Conservation (phyloP, 192 early-diverging fungal genomes). For the Chytriomyces sp. region DNA sequence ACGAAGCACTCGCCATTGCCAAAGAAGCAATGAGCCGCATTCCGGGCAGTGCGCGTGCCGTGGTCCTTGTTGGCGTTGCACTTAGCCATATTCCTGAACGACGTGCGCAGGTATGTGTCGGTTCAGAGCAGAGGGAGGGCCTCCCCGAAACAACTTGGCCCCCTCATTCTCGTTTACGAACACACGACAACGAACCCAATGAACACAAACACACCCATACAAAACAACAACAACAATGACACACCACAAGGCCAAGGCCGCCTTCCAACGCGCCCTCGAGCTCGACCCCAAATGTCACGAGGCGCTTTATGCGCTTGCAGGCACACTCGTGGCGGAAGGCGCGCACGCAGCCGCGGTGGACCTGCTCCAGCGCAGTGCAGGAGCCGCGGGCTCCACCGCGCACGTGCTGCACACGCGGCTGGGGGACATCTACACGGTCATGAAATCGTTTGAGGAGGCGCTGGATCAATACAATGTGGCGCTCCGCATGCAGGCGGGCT, state of each 20-base stretch:
- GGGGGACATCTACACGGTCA: conserved; percentile 19
- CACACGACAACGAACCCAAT: not conserved
- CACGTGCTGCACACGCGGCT: conserved; percentile 13
- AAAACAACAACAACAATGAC: not conserved
- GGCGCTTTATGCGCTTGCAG: conserved; percentile 19
- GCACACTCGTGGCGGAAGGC: not conserved
- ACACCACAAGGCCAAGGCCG: not conserved
- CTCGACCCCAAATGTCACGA: conserved; percentile 22
- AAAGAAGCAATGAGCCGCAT: conserved; percentile 22
- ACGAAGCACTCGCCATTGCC: conserved; percentile 18
- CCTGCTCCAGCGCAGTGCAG: not conserved
- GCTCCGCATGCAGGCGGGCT: not conserved
- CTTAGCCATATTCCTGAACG: conserved; percentile 18
- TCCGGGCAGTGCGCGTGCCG: conserved; percentile 4
- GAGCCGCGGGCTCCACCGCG: not conserved
- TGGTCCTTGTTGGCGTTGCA: conserved; percentile 8
- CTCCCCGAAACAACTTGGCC: too few relatives aligned
- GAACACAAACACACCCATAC: not conserved
- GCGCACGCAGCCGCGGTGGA: not conserved
- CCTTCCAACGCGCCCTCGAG: conserved; percentile 14
- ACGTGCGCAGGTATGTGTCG: conserved; percentile 11
- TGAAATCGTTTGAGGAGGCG: conserved; percentile 17
- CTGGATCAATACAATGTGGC: conserved; percentile 21
- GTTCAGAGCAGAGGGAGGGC: too few relatives aligned
- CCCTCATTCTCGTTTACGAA: not conserved